Evolutionary conservation across 345 rosid genomes (phyloP).

Genomic region (Hibiscus trionum): DNA sequence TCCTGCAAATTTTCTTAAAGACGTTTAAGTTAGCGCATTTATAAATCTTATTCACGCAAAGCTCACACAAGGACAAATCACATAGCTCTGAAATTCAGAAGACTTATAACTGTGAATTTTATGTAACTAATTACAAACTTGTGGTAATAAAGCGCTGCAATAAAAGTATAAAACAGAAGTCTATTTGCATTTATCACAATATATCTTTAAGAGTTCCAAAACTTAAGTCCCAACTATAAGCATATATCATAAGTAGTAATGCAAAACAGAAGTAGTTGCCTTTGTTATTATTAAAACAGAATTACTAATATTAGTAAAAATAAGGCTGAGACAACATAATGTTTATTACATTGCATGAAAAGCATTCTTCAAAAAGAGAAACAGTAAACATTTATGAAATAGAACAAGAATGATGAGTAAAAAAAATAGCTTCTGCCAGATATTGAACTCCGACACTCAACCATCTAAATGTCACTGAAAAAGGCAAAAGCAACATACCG

Average conservation of each 20-base stretch:
- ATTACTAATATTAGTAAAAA: neutral
- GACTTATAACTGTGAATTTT: neutral
- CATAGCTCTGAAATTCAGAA: neutral
- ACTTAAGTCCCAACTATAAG: neutral
- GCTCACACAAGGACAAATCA: neutral
- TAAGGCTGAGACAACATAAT: neutral
- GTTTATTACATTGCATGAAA: neutral
- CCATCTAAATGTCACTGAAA: neutral
- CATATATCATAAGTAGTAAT: neutral
- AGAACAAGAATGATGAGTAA: neutral
- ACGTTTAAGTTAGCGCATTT: neutral
- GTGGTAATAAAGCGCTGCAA: neutral
- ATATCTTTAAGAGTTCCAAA: neutral
- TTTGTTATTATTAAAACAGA: neutral
- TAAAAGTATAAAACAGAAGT: neutral
- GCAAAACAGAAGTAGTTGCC: neutral
- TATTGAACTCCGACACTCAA: neutral
- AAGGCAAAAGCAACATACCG: neutral
- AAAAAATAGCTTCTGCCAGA: neutral
- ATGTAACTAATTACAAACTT: neutral
- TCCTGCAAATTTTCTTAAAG: slow-evolving; percentile 40
- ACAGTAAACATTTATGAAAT: neutral
- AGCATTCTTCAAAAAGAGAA: neutral
- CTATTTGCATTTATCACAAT: neutral
- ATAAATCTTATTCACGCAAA: neutral